Evolutionary conservation across 805 yeast genomes (phyloP).

Genomic region (Metschnikowia baotianmanensis): DNA sequence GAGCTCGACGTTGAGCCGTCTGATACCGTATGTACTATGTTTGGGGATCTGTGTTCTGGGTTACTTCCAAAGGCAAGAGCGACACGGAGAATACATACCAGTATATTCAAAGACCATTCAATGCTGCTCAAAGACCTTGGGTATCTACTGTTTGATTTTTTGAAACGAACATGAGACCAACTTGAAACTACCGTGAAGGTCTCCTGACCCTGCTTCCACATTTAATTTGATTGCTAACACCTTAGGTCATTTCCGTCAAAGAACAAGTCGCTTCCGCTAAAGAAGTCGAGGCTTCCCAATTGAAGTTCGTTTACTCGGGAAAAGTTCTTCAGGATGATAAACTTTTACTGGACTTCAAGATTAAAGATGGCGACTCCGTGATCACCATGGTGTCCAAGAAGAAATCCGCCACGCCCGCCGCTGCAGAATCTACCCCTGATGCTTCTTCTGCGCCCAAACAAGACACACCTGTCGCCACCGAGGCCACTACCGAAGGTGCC

Average conservation of each 20-base stretch:
- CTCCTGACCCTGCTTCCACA: too few species aligned
- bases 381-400: conserved; percentile 80
- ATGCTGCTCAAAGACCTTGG: too few species aligned
- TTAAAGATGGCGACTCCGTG: conserved; percentile 83
- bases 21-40: conserved; percentile 67
- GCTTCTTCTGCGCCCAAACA: conserved; percentile 8
- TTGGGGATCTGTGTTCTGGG: too few species aligned
- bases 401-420: conserved; percentile 26
- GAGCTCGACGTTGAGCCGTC: conserved; percentile 70
- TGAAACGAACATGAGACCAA: too few species aligned
- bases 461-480: conserved; percentile 1
- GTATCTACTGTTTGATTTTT: too few species aligned
- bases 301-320: conserved; percentile 90
- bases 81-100: too few species aligned
- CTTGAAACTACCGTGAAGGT: too few species aligned
- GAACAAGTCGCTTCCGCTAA: conserved; percentile 67
- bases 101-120: too few species aligned
- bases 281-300: conserved; percentile 65
- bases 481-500: not conserved
- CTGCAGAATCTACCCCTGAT: conserved; percentile 15
- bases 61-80: too few species aligned
- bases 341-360: conserved; percentile 64
- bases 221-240: conserved; percentile 10
- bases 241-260: conserved; percentile 61
- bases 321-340: conserved; percentile 86